Evolutionary conservation across 306 rosid genomes (phyloP).

Genomic region (Trifolium pratense): DNA sequence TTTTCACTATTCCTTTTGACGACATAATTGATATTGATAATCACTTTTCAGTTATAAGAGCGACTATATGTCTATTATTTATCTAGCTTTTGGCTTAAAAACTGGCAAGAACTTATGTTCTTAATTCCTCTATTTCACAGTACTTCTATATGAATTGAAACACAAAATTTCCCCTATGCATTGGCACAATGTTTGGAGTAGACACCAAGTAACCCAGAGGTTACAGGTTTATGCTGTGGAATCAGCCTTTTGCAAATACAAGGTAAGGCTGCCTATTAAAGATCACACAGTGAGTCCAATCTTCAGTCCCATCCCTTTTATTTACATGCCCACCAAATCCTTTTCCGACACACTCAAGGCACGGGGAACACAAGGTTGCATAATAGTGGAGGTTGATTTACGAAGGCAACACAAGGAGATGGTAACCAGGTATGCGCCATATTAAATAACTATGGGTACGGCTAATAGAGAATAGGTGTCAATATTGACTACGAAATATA

Average conservation of each 20-base stretch:
- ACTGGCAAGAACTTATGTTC: conserved; percentile 5
- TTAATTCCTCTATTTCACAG: not conserved
- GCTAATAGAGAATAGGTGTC: not conserved
- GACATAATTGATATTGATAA: not conserved
- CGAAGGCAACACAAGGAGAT: not conserved
- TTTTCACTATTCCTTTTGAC: not conserved
- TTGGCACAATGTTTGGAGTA: not conserved
- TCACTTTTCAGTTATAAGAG: not conserved
- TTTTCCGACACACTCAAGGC: not conserved
- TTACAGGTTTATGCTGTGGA: not conserved
- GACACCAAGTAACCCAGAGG: not conserved
- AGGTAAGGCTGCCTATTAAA: not conserved
- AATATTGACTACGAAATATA: not conserved
- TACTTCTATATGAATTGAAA: not conserved
- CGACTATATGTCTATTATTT: not conserved
- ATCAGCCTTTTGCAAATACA: not conserved
- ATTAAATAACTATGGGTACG: not conserved
- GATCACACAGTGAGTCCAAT: not conserved
- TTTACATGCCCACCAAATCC: not conserved
- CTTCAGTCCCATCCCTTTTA: not conserved
- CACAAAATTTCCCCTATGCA: not conserved
- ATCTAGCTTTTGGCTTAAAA: not conserved
- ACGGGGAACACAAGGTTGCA: not conserved
- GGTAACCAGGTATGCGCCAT: not conserved
- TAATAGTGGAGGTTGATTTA: not conserved